Base-by-base conservation (phyloP, 371 early-diverging fungal genomes). In the Mortierella polycephala region DNA sequence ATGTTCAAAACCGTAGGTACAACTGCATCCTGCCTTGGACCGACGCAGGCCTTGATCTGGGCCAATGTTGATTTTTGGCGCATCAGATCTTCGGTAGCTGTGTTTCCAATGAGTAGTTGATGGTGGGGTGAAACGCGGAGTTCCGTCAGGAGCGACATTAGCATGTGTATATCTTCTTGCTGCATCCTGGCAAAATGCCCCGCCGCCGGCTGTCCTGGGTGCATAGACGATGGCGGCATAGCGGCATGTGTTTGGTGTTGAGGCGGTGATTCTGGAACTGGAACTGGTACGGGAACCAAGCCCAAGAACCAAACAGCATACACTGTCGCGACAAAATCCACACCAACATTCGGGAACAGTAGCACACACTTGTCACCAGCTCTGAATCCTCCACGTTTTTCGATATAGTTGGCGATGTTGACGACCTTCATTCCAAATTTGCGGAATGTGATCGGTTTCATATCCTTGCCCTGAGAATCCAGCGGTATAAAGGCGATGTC, bases 261-360 rank as follows among this genome's bases (percentile, higher is more conserved):
- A n/a, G 92, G 87, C 20, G 81, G 72, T 2, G 83, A 75, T 57
- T 95, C 95, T 8, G 90, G 87, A 44, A 88, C 86, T 42, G 89
- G 84, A 14, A 95, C 71, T 0, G 95, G 92, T 18, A 96, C 89
- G 13, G 92, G 89, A 2, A 92, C 81, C 2, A 93, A 84, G 14
- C 96, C 96, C 10, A 92, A 81, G 5, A 90, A 89, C 75, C 95
- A 81, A 74, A 94, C 94, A 8, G 94, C 95, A 77, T 94, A 92
- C 13, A 96, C 81, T 0, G 91, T 87, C n/a, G 85, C 82, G 3
- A 92, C 83, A 75, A 89, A 92, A 57, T 95, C 95, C 23, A 93
- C 62, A 10, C 94, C 30, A 30, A 30, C 89, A 68, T 88, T 92
- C 3, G 93, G 85, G 53, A 91, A 86, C 20, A 92, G 71, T n/a